phyloP scores from a whole-genome alignment of 1,139 yeast species.

The Kodamaea anthophila region DNA sequence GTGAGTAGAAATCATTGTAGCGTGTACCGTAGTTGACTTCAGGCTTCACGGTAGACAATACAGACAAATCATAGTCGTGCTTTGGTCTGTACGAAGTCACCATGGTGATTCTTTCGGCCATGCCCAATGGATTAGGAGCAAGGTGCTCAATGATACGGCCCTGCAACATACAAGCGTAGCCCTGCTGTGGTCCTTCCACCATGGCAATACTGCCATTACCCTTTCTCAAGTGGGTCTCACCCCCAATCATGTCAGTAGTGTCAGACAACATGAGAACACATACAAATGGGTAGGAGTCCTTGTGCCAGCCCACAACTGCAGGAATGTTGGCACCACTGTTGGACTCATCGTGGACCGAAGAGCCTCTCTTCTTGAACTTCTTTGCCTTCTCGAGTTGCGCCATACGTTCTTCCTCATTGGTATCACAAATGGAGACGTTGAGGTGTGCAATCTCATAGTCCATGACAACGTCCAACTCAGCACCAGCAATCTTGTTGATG shows the following conservation, averaged over 20 bases:
- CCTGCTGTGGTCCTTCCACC: constrained; percentile 48
- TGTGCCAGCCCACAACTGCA: constrained; percentile 55
- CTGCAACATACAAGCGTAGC: constrained; percentile 51
- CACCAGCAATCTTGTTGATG: constrained; percentile 48
- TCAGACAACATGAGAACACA: constrained; percentile 58
- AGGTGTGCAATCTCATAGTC: constrained; percentile 52
- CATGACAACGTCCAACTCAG: constrained; percentile 44
- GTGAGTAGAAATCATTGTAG: constrained; percentile 29
- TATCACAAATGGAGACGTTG: constrained; percentile 39
- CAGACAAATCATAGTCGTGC: constrained; percentile 20
- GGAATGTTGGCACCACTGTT: constrained; percentile 33
- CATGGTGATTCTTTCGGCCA: constrained; percentile 48
- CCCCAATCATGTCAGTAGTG: constrained; percentile 52
- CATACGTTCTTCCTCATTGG: constrained; percentile 16
- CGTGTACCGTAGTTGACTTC: constrained; percentile 32
- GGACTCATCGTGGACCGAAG: constrained; percentile 10
- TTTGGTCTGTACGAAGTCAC: constrained; percentile 34
- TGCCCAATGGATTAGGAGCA: constrained; percentile 51
- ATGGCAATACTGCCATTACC: constrained; percentile 34
- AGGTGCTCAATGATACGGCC: constrained; percentile 50
- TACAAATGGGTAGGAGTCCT: constrained; percentile 56
- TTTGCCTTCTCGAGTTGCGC: constrained; percentile 2
- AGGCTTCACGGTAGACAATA: constrained; percentile 33
- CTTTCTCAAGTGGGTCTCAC: constrained; percentile 49
- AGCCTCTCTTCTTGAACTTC: constrained; percentile 5